Evolutionary conservation across 1,284 basidiomycete species (phyloP), one percentile per base, ranked within the genome.

Genomic region (Tilletia caries): DNA sequence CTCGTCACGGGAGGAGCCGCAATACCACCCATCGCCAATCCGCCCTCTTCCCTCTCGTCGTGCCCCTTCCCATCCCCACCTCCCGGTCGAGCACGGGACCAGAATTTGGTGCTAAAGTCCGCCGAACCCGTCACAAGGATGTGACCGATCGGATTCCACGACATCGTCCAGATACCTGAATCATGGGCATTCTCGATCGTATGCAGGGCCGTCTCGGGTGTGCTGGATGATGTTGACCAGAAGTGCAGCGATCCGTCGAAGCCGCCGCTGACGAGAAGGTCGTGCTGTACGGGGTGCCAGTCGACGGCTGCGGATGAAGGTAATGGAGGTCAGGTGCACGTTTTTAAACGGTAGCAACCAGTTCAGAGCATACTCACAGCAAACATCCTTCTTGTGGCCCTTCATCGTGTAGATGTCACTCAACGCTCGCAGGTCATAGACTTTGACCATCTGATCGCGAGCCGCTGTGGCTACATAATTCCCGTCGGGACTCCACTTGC

Each of bases 371-470:
- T 43, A 88, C 92, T 73, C 86, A 94, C 92, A 95, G 86, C 95
- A 97, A 54, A 97, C 93, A 87, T 98, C 95, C 82, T 97, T 96
- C 79, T 92, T 92, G 86, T 97, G 95, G 0, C 95, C 95, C 79
- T 92, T 92, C 74, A 98, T 88, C 27, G 93, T 86, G 41, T 91
- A 88, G 78, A 93, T 89, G 82, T 98, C 95, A 83, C 94, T 93
- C 92, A 98, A 96, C 32, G 92, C 92, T 12, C 96, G 90, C 70
- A 98, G 95, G 82, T 98, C 96, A 81, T 97, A 98, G n/a, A 98
- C 89, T 41, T 95, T 91, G 64, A 97, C 90, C 20, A 92, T 91
- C 82, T 95, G 93, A 82, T 98, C 95, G 48, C 95, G 88, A 6
- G 92, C 94, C 0, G 92, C 95, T 48, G 93, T 95, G 2, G 95